Evolutionary conservation across 1,139 yeast species (phyloP), one percentile per base, ranked within the genome.

Genomic region (Petasospora fabianii): DNA sequence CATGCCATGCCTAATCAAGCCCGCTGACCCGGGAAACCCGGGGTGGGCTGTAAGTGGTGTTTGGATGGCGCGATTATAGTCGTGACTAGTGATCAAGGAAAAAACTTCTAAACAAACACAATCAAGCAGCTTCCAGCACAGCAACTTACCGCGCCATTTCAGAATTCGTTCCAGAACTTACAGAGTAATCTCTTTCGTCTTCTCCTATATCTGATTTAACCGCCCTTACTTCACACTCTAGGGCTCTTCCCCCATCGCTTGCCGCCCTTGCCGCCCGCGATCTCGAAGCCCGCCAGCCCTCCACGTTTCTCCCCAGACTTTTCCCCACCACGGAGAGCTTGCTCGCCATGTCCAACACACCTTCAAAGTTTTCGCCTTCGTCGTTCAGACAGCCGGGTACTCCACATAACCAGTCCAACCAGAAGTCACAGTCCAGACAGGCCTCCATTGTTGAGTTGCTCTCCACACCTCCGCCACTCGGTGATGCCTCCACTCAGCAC

Each of bases 361-460:
- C 56, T 35, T 42, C 51, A 30, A 64, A 63, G 44, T 62, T 53
- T 41, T 63, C 60, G 13, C 57, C 57, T 26, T 56, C 65, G 3
- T 64, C 68, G 2, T 52, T 61, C 50, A 58, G 71, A 51, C 59
- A 61, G 3, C 66, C 69, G 10, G 49, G 52, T 5, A 63, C 68
- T 13, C 69, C 69, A 1, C 34, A 51, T 19, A 32, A 45, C 5
- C 45, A 30, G 40, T 32, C 35, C 28, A 19, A 38, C 36, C 12
- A 31, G 35, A 7, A 31, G 35, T 13, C 24, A 16, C 32, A 18
- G 19, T 36, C 58, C 5, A 67, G 88, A 46, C 84, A 80, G 50
- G 73, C 84, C 0, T 83, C 94, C n/a, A 84, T 85, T 43, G 95
- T 84, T 31, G 95, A 85, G 57, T 61, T 85, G 62, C 67, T 85